Evolutionary conservation across 257 asterid species (phyloP).

Genomic region (Nemophila menziesii): DNA sequence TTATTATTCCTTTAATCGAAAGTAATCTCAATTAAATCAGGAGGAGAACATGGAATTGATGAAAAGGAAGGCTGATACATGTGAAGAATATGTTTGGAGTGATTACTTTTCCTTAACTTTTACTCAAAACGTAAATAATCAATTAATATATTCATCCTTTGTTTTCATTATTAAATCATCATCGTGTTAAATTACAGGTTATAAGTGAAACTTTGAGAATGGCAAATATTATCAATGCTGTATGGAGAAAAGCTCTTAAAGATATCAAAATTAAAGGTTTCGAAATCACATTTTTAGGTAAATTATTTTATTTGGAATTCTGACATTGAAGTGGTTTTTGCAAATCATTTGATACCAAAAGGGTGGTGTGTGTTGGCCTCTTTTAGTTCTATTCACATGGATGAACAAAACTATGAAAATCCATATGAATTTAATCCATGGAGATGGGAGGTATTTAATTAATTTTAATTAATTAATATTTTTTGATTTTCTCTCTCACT

Average conservation of each 20-base stretch:
- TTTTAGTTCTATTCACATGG: constrained; percentile 85
- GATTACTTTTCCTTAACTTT: constrained; percentile 65
- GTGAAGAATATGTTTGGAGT: constrained; percentile 64
- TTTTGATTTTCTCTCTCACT: too few species aligned
- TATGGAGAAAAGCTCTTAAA: constrained; percentile 93
- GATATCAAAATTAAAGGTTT: constrained; percentile 92
- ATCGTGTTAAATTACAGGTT: constrained; percentile 29
- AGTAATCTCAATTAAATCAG: constrained; percentile 17
- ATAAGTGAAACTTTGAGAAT: constrained; percentile 80
- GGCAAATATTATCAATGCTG: constrained; percentile 80
- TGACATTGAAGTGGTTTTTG: too few species aligned
- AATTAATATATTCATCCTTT: too few species aligned
- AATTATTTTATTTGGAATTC: too few species aligned
- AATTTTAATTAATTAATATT: too few species aligned
- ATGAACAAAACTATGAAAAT: constrained; percentile 53
- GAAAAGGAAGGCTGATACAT: constrained; percentile 33
- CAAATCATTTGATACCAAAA: constrained; percentile 85
- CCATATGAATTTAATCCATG: constrained; percentile 79
- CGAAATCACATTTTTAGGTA: too few species aligned
- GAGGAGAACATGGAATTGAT: constrained; percentile 83
- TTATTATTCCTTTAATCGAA: too few species aligned
- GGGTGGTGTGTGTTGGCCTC: constrained; percentile 90
- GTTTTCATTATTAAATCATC: too few species aligned
- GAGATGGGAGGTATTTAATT: constrained; percentile 99
- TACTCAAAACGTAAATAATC: constrained; percentile 58